Evolutionary conservation across 352 stramenopile species (phyloP).

Genomic region (Aphanomyces euteiches): DNA sequence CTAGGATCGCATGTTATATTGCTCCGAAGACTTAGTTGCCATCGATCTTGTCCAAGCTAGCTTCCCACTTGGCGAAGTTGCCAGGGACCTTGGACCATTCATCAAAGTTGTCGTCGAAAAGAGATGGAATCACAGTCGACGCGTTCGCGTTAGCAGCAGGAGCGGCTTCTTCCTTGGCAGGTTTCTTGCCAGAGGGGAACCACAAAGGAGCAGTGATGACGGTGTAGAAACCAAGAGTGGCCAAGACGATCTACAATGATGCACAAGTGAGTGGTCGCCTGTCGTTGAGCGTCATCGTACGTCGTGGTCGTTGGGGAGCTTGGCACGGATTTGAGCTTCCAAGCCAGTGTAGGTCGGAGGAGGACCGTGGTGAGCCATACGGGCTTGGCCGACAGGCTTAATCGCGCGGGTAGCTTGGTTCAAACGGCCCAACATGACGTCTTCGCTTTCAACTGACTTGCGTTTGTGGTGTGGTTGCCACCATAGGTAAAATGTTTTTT

Average conservation of each 20-base stretch:
- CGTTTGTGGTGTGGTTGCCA: slow-evolving; percentile 24
- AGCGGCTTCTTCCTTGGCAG: slow-evolving; percentile 49
- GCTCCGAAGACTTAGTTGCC: slow-evolving; percentile 52
- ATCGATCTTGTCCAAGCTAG: slow-evolving; percentile 74
- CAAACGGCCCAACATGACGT: slow-evolving; percentile 29
- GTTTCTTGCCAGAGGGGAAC: slow-evolving; percentile 72
- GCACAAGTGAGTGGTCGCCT: slow-evolving; percentile 1
- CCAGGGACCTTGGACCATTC: slow-evolving; percentile 80
- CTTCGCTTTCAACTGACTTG: slow-evolving; percentile 30
- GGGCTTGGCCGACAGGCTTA: slow-evolving; percentile 41
- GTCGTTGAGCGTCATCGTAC: slow-evolving; percentile 37
- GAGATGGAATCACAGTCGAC: slow-evolving; percentile 68
- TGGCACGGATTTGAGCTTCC: slow-evolving; percentile 80
- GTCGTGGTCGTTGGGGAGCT: slow-evolving; percentile 83
- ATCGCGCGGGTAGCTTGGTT: slow-evolving; percentile 29
- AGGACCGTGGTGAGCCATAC: slow-evolving; percentile 68
- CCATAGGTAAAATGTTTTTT: slow-evolving; percentile 6
- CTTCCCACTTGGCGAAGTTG: slow-evolving; percentile 84
- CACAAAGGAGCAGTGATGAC: slow-evolving; percentile 38
- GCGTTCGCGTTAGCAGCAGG: slow-evolving; percentile 36
- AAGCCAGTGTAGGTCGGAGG: slow-evolving; percentile 54
- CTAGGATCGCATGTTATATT: slow-evolving; percentile 1
- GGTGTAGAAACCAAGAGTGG: slow-evolving; percentile 76
- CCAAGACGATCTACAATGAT: slow-evolving; percentile 66
- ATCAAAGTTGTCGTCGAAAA: slow-evolving; percentile 83